Evolutionary conservation across 495 filamentous ascomycete genomes (phyloP), one percentile per base, ranked within the genome.

Genomic region (Hyaloscypha variabilis): DNA sequence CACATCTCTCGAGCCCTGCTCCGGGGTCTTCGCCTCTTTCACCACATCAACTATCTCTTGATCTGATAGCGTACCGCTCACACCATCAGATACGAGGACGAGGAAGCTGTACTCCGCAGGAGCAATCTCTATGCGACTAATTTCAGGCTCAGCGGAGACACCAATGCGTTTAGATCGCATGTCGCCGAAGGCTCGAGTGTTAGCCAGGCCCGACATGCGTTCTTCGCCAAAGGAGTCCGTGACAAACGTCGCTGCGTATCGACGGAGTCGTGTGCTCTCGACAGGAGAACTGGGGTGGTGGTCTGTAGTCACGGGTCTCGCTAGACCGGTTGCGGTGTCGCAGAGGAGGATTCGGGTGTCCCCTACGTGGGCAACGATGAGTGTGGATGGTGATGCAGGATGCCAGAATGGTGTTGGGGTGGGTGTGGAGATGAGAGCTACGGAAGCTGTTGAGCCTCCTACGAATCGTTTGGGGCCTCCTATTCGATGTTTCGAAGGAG

Each of bases 191-290:
- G 94, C 83, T 6, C 95, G 91, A 10, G 91, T 94, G 77, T 99
- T 99, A 70, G 95, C 95, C 1, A 99, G 85, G 0, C 94, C 93
- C 59, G 87, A 87, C 79, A 99, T 93, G 66, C 95, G 92, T 75
- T 98, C 96, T 76, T 99, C 96, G 71, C 95, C 95, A 72, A 98
- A 98, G 19, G 92, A 95, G 74, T 99, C 95, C 0, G 94, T 96
- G 25, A 96, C 87, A 69, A 99, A 94, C 0, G 89, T 91, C 19
- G 90, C 80, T 14, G 92, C 91, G 71, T 91, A 97, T 58, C 94
- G 90, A 6, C 93, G 88, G 34, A 99, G 84, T 25, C 95, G 87
- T 58, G 84, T 87, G 14, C 90, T 87, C 78, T 99, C 95, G 60
- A 85, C 78, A 0, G 96, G 94, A 1, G 88, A 85, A n/a, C 88